Base-by-base conservation (phyloP, 2,329 filamentous ascomycete species). In the Elsinoe fawcettii region DNA sequence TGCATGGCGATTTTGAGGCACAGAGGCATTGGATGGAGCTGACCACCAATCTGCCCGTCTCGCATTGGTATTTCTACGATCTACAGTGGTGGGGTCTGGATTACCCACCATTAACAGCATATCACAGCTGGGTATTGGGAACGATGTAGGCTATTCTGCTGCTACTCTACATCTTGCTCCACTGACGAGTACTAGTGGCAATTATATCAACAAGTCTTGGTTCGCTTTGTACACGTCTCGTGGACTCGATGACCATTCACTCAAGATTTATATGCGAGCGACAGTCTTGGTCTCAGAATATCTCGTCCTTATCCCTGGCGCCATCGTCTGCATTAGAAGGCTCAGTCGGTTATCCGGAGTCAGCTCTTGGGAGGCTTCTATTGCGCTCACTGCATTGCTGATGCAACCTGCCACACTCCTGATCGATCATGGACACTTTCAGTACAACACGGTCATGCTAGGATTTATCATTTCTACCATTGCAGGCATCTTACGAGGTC, bases 11-110 rank as follows among this genome's bases (percentile, higher is more conserved):
- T 72, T 99, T 96, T 73, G 93, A 99, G 75, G 93, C 95, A 2
- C 93, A 99, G 71, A 79, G 93, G 65, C 93, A 99, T 72, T 99
- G 93, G 93, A 96, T 99, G 91, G 93, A 99, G 69, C 78, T 99
- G 63, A 96, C 93, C 1, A 88, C 83, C 7, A 83, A 96, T 59
- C 77, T 99, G 1, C 93, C 93, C 12, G 79, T 95, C 36, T 93
- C 90, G 9, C 87, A 93, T 71, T 99, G 95, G 93, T 99, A 99
- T 72, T 96, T 95, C 68, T 90, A 99, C 71, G 91, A 99, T 69
- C 77, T 97, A 44, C 80, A 92, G 67, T 99, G 92, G 86, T 99
- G 93, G 93, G 95, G 95, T 0, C 80, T 99, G 63, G 93, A 99
- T 74, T 99, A 99, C 71, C 93, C 93, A 58, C 93, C 93, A 55